Evolutionary conservation across 176 grass and related monocot species (phyloP).

Genomic region (Tillandsia fasciculata): DNA sequence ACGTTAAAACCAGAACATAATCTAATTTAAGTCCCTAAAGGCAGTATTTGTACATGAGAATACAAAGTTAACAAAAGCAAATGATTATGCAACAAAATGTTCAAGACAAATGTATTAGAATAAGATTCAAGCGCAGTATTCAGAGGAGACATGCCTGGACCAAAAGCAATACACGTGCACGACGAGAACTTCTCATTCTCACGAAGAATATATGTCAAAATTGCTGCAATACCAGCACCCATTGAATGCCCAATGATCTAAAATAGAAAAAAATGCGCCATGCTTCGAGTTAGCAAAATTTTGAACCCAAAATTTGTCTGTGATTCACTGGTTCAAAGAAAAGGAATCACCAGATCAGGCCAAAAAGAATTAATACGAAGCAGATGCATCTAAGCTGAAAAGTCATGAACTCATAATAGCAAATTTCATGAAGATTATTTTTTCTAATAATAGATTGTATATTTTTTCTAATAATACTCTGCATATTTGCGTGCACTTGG

Average conservation of each 20-base stretch:
- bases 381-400: background rate
- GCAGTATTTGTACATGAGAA: too few species aligned
- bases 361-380: background rate
- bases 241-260: slow-evolving; percentile 97
- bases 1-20: too few species aligned
- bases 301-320: background rate
- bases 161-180: slow-evolving; percentile 82
- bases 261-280: slow-evolving; percentile 18
- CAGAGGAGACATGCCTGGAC: slow-evolving; percentile 54
- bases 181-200: slow-evolving; percentile 65
- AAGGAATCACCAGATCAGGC: background rate
- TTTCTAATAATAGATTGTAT: background rate
- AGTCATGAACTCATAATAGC: background rate
- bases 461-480: background rate
- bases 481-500: background rate
- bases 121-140: background rate
- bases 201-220: slow-evolving; percentile 86
- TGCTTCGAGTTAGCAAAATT: slow-evolving; percentile 22
- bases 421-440: background rate
- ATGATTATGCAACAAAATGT: too few species aligned
- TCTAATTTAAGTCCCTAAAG: too few species aligned
- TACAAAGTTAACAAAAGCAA: too few species aligned
- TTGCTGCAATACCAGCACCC: slow-evolving; percentile 71
- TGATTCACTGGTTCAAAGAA: background rate
- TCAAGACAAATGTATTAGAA: background rate